Base-by-base conservation (phyloP, 805 yeast species). In the Metschnikowia bowlesiae region DNA sequence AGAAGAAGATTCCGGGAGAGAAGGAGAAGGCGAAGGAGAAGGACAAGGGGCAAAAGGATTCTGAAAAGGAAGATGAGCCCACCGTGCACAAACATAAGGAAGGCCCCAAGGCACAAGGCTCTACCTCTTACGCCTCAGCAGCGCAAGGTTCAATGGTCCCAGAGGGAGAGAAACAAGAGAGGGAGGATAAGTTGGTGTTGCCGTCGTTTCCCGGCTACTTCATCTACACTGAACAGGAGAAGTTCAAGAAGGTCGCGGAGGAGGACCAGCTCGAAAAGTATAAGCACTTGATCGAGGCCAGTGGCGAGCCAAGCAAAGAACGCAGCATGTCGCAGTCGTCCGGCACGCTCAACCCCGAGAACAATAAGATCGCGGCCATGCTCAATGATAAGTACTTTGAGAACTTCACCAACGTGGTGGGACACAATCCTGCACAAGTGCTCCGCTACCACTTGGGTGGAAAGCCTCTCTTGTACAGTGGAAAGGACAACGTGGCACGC, bases 371-470 rank as follows among this genome's bases (percentile, higher is more conserved):
- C 14, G 71, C 82, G 2, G 76, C 74, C 46, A 73, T 83, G 68
- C 67, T 86, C 47, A 87, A 87, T 53, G 97, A 91, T 63, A 81
- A 81, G 50, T 80, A 79, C 6, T 94, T 94, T 67, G 89, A 87
- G 62, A 79, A 83, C 52, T 94, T 94, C 65, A 79, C 88, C 30
- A 84, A 81, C 47, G 73, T 82, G 2, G 85, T 88, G 10, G 85
- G 85, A 10, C 86, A 85, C 61, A 94, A 94, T 62, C 91, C 97
- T 3, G 74, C 77, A 2, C 99, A 94, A 69, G 88, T 94, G 2
- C 71, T 94, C 34, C 78, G 99, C 50, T 91, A 92, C 66, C 89
- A 90, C 39, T 64, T 87, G 30, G 87, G 85, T 31, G 95, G 96
- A 0, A 69, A 69, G 39, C 97, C 97, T 2, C 69, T 94, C 28